phyloP scores from a whole-genome alignment of 345 rosid genomes.

The Camelina neglecta region DNA sequence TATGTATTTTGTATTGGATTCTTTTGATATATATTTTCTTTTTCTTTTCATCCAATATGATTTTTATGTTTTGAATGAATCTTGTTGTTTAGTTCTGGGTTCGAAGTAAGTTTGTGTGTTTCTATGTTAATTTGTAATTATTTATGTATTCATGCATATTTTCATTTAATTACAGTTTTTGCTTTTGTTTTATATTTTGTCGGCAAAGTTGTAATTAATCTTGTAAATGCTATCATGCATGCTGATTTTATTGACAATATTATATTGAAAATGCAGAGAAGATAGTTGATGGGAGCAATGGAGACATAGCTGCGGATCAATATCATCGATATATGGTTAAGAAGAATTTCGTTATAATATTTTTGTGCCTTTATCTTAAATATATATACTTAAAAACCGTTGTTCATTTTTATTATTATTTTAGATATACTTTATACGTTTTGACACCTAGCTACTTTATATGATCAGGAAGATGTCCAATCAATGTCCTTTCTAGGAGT shows the following conservation, averaged over 20 bases:
- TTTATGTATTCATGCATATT: not conserved
- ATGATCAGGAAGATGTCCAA: slow-evolving; percentile 61
- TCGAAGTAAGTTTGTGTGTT: not conserved
- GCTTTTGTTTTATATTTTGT: not conserved
- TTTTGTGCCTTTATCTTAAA: not conserved
- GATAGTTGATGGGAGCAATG: slow-evolving; percentile 37
- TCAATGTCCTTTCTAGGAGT: slow-evolving; percentile 66
- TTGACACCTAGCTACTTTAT: not conserved
- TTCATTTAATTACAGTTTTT: not conserved
- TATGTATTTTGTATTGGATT: slow-evolving; percentile 19
- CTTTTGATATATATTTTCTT: not conserved
- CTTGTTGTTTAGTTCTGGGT: not conserved
- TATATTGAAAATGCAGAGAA: slow-evolving; percentile 29
- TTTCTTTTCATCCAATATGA: not conserved
- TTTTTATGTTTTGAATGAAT: not conserved
- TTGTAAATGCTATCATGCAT: not conserved
- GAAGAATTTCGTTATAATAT: not conserved
- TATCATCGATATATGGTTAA: slow-evolving; percentile 35
- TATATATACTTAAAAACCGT: not conserved
- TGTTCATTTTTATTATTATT: not conserved
- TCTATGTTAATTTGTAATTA: not conserved
- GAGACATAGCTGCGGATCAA: slow-evolving; percentile 42
- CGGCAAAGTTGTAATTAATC: not conserved
- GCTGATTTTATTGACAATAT: slow-evolving; percentile 14
- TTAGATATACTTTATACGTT: not conserved